phyloP scores from a whole-genome alignment of 495 filamentous ascomycete species.

The Staphylotrichum tortipilum region DNA sequence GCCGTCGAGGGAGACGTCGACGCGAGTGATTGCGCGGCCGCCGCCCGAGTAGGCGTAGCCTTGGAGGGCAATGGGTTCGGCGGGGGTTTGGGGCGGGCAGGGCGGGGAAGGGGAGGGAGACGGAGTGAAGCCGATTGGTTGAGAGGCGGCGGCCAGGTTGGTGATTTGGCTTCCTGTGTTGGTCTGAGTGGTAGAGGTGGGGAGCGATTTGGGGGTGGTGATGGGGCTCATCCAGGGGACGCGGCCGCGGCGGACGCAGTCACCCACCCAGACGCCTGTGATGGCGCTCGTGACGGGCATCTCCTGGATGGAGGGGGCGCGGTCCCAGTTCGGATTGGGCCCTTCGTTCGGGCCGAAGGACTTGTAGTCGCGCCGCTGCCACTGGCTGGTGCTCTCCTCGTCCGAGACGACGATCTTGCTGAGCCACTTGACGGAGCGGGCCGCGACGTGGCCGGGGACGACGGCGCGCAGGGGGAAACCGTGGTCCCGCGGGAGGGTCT shows the following conservation, averaged over 20 bases:
- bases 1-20: constrained; percentile 49
- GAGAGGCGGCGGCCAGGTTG: constrained; percentile 13
- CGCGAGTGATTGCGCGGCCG: constrained; percentile 45
- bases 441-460: constrained; percentile 53
- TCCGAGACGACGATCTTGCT: constrained; percentile 49
- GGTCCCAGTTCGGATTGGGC: constrained; percentile 47
- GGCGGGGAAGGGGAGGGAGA: not conserved
- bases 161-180: constrained; percentile 1
- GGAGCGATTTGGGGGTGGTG: not conserved
- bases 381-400: constrained; percentile 49
- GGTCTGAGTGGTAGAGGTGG: not conserved
- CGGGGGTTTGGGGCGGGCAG: constrained; percentile 6
- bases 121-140: constrained; percentile 13
- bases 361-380: constrained; percentile 58
- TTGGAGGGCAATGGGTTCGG: constrained; percentile 33
- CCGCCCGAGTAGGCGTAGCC: constrained; percentile 55
- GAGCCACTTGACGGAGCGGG: constrained; percentile 59
- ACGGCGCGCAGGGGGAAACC: constrained; percentile 53
- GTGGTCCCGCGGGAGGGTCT: constrained; percentile 47
- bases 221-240: constrained; percentile 27
- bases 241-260: constrained; percentile 48
- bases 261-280: constrained; percentile 32
- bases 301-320: constrained; percentile 48
- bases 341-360: constrained; percentile 49
- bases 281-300: constrained; percentile 52